Evolutionary conservation across 2,329 filamentous ascomycete genomes (phyloP), one percentile per base, ranked within the genome.

Genomic region (Fonsecaea pedrosoi): DNA sequence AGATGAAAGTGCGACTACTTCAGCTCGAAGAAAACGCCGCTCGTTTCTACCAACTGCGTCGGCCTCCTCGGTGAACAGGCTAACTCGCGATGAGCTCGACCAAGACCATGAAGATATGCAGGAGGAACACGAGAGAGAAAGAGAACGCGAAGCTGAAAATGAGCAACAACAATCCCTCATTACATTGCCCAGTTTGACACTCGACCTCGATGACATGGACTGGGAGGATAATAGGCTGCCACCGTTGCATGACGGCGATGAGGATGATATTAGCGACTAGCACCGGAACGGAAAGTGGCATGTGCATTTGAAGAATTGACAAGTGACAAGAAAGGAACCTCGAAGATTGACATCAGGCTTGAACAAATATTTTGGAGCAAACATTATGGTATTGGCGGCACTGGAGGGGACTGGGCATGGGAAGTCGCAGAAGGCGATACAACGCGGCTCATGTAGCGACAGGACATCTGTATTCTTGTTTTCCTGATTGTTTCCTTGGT

Each of bases 211-310:
- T 55, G 69, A 71, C 38, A 68, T 65, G 63, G 68, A 71, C 21
- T 70, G 68, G 56, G 69, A 69, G 56, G 67, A 73, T 62, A 72
- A 72, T 34, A 69, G 65, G 18, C 65, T 73, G 30, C 68, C 71
- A n/a, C 72, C 72, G 18, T 61, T 73, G 8, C 67, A 72, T 42
- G 69, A 73, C 30, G 70, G 72, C 70, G 71, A 61, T 7, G 69
- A 72, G 71, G 71, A 61, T n/a, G 69, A 72, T 15, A 64, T 71
- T 48, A 64, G 66, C 8, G 65, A 68, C 12, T 65, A 56, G 48
- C 30, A 10, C 21, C 30, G n/a, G 25, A 25, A 38, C 30, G n/a
- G 25, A 25, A 38, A 50, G 10, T 25, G 45, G 18, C 18, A 50
- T 50, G 13, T 25, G 45, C 45, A 12, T 50, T 50, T 2, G 45